A percentile compares a stretch with the other conserved stretches of the same genome.
phyloP scores from a whole-genome alignment of 2,329 filamentous ascomycete genomes.

The Hymenoscyphus scutula region DNA sequence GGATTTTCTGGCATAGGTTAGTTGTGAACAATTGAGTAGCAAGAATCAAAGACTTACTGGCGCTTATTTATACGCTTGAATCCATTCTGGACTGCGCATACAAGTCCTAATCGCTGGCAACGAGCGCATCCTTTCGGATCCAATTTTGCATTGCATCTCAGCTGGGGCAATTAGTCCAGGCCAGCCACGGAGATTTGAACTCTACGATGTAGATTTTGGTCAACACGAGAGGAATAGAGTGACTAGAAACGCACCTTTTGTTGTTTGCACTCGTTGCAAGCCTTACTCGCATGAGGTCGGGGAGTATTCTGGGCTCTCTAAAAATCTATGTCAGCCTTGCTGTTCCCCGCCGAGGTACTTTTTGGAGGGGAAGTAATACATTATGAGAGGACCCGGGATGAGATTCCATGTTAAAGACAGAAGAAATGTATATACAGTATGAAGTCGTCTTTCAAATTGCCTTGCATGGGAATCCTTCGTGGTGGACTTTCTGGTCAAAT shows the following conservation, averaged over 20 bases:
- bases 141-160: slow-evolving; percentile 18
- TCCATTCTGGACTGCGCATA: slow-evolving; percentile 17
- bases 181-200: background rate
- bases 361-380: slow-evolving; percentile 4
- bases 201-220: background rate
- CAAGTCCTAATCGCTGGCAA: slow-evolving; percentile 13
- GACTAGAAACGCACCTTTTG: slow-evolving; percentile 13
- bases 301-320: slow-evolving; percentile 8
- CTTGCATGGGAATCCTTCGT: background rate
- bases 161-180: slow-evolving; percentile 1
- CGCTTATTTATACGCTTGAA: slow-evolving; percentile 18
- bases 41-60: slow-evolving; percentile 11
- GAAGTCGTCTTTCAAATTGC: slow-evolving; percentile 4
- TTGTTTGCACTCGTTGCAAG: slow-evolving; percentile 20
- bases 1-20: slow-evolving; percentile 11
- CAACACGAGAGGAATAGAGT: background rate
- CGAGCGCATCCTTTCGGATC: slow-evolving; percentile 17
- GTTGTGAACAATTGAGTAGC: background rate
- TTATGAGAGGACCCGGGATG: background rate
- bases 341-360: background rate
- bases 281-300: slow-evolving; percentile 17
- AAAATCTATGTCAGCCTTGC: slow-evolving; percentile 1
- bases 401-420: slow-evolving; percentile 6
- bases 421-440: slow-evolving; percentile 3
- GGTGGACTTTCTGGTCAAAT: slow-evolving; percentile 1